Evolutionary conservation across 768 basidiomycete species (phyloP).

Genomic region (Kwoniella mangroviensis): DNA sequence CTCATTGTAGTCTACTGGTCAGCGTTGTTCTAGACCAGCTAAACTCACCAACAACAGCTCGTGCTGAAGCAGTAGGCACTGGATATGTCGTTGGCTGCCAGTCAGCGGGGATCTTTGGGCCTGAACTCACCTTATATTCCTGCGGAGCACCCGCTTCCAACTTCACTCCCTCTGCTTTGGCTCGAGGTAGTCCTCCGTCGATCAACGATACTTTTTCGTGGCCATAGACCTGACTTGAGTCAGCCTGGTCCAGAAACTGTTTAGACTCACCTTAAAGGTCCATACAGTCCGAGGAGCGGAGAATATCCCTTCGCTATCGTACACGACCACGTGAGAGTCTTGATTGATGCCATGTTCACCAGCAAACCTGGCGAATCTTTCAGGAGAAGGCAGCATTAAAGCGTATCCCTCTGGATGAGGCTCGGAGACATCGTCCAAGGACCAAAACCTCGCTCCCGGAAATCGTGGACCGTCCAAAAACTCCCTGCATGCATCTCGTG

Average conservation of each 20-base stretch:
- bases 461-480: constrained; percentile 69
- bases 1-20: constrained; percentile 68
- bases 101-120: constrained; percentile 59
- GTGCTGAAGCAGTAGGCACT: constrained; percentile 84
- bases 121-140: constrained; percentile 21
- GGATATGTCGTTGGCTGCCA: constrained; percentile 70
- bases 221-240: constrained; percentile 66
- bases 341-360: constrained; percentile 75
- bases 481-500: constrained; percentile 69
- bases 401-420: constrained; percentile 76
- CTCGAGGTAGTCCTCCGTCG: constrained; percentile 85
- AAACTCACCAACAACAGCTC: constrained; percentile 11
- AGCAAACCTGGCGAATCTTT: constrained; percentile 76
- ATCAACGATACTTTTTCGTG: constrained; percentile 84
- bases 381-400: constrained; percentile 86
- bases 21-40: constrained; percentile 64
- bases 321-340: constrained; percentile 80
- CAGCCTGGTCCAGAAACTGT: neutral
- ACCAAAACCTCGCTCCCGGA: constrained; percentile 73
- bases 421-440: constrained; percentile 72
- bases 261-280: constrained; percentile 70
- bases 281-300: constrained; percentile 89
- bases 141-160: constrained; percentile 34
- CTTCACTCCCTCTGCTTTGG: constrained; percentile 67
- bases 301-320: constrained; percentile 91